These are phyloP conservation scores for Discostella stelligera DNA, from an alignment of 352 stramenopile genomes.

Conservation along the genomic window DNA sequence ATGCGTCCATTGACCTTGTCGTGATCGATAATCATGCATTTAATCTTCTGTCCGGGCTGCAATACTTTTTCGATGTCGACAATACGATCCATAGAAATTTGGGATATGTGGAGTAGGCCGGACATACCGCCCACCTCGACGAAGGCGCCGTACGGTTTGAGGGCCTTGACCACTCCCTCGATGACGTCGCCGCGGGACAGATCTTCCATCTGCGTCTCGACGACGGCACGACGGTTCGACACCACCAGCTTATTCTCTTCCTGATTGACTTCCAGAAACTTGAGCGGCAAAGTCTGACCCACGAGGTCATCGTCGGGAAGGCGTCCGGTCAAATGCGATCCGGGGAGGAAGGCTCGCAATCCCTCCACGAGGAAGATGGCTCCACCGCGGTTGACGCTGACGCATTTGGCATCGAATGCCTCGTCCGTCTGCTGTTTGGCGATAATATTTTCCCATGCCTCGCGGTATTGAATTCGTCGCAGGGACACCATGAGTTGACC, in stretches of 20 bases:
- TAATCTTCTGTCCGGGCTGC: constrained; percentile 83
- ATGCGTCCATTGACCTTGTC: constrained; percentile 87
- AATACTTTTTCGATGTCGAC: constrained; percentile 84
- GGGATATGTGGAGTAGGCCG: constrained; percentile 87
- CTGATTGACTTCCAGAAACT: constrained; percentile 87
- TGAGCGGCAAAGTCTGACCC: constrained; percentile 82
- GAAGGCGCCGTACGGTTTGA: constrained; percentile 88
- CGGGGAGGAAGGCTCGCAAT: constrained; percentile 85
- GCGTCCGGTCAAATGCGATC: constrained; percentile 83
- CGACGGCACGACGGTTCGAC: constrained; percentile 84
- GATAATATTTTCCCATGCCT: constrained; percentile 77
- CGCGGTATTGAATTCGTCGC: constrained; percentile 74
- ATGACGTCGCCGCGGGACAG: constrained; percentile 85
- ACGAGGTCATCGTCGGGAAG: constrained; percentile 83
- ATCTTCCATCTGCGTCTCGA: constrained; percentile 84
- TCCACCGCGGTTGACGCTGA: constrained; percentile 82
- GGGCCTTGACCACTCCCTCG: constrained; percentile 82
- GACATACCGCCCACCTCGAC: constrained; percentile 87
- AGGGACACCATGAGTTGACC: constrained; percentile 80
- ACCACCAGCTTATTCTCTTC: constrained; percentile 87
- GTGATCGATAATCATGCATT: constrained; percentile 90
- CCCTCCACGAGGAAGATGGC: constrained; percentile 82
- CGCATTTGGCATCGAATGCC: constrained; percentile 76
- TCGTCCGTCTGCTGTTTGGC: constrained; percentile 61
- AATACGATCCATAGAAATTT: constrained; percentile 89